A percentile compares a stretch with the other conserved stretches of the same genome.
Conservation (phyloP, 2,329 filamentous ascomycete species). For the Leptographium procerum region DNA sequence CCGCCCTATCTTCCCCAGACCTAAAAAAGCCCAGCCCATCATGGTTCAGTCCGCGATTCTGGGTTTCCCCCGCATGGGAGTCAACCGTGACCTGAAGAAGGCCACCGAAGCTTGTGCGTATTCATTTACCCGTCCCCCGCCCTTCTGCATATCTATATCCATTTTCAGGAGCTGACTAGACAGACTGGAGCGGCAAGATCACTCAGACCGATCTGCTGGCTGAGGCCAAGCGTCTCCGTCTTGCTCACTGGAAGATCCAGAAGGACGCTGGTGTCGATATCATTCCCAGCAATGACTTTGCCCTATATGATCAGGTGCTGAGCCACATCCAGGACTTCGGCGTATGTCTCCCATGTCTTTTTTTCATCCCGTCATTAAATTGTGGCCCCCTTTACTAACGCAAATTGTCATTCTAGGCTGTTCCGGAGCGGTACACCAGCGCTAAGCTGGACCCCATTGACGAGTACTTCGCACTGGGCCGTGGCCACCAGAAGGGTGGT, state of each 20-base stretch:
- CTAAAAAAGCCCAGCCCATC: constrained; percentile 15
- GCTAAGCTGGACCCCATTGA: constrained; percentile 80
- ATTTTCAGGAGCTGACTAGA: constrained; percentile 3
- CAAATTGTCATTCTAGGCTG: constrained; percentile 44
- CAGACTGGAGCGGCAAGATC: constrained; percentile 83
- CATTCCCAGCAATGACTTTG: constrained; percentile 99
- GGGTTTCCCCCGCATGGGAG: constrained; percentile 98
- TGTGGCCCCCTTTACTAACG: not conserved
- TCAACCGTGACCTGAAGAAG: constrained; percentile 99
- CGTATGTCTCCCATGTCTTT: constrained; percentile 40
- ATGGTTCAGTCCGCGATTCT: constrained; percentile 68
- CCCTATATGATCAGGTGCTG: constrained; percentile 95
- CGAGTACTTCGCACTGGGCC: constrained; percentile 99
- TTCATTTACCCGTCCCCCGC: not conserved
- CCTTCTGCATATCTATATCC: too few relatives aligned
- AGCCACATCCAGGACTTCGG: constrained; percentile 97
- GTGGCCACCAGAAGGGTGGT: constrained; percentile 91
- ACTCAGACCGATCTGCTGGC: constrained; percentile 80
- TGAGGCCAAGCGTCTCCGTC: constrained; percentile 93
- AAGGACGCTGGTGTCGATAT: constrained; percentile 95
- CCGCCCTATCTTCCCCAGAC: constrained; percentile 2
- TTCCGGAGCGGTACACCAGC: constrained; percentile 87
- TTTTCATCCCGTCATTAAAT: not conserved
- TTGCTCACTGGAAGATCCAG: constrained; percentile 99
- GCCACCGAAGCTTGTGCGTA: constrained; percentile 80